Evolutionary conservation across 768 basidiomycete species (phyloP), one percentile per base, ranked within the genome.

Genomic region (Russula ochroleuca): DNA sequence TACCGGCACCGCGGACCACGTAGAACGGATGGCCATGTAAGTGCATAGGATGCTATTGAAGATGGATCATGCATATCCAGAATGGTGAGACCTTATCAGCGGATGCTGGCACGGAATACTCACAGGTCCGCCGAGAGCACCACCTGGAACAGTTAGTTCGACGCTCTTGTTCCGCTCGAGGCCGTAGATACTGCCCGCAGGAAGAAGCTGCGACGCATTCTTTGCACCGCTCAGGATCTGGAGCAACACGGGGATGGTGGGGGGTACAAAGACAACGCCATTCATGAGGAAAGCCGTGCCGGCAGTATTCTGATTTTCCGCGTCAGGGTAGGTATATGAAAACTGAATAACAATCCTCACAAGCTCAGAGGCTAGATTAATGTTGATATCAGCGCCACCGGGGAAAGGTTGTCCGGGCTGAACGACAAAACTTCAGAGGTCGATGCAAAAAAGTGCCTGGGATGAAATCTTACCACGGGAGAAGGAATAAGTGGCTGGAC

Each of bases 151-250:
- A 15, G 74, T 74, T 14, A 83, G 69, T 65, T 83, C 81, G 23
- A 83, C 78, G 57, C 70, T 79, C 66, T 67, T 78, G 66, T 83
- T 79, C 9, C 71, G 73, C 0, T 81, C 79, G 19, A 86, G 72
- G 9, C 73, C 66, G 66, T 80, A 81, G 8, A 85, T 73, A 15
- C 75, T 75, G 3, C 82, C 84, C 0, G 60, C 21, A 0, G 84
- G 85, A 33, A 85, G 72, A 19, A 87, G 73, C 1, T 81, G 75
- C 21, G 75, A 69, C 0, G 84, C 77, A 19, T 75, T 73, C 38
- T 72, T 73, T 6, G 79, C 79, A 0, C 85, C 85, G 55, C 80
- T 84, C 40, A 86, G 69, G 43, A 85, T 81, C 66, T 86, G 85
- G 17, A 85, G 77, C 13, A 86, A 76, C 14, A 84, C 79, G 0